A percentile compares a stretch with the other conserved stretches of the same genome.
Conservation (phyloP, 2,329 filamentous ascomycete genomes). For the Elsinoe perseae region DNA sequence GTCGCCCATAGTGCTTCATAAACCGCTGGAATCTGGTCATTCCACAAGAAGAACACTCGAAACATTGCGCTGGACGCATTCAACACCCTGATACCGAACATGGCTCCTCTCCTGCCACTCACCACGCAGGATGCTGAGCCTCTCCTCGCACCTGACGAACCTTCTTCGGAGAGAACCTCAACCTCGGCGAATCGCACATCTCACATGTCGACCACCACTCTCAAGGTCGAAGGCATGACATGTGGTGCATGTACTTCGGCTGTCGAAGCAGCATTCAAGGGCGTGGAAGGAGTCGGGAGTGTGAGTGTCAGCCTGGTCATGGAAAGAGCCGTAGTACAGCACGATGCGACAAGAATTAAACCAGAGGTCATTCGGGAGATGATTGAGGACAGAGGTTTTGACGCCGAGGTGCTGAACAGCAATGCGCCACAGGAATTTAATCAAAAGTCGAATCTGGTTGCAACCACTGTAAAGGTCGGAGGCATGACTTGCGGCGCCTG, state of each 20-base stretch:
- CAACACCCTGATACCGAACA: not conserved
- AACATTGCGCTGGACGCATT: not conserved
- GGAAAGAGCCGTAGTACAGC: slow-evolving; percentile 86
- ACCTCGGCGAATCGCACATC: slow-evolving; percentile 16
- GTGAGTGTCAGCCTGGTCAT: slow-evolving; percentile 92
- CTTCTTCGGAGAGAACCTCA: not conserved
- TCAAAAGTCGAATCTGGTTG: slow-evolving; percentile 54
- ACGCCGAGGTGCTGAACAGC: slow-evolving; percentile 52
- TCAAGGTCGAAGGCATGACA: slow-evolving; percentile 77
- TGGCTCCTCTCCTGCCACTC: slow-evolving; percentile 11
- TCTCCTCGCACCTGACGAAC: not conserved
- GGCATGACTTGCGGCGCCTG: slow-evolving; percentile 88
- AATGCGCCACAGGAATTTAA: slow-evolving; percentile 23
- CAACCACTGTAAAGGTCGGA: slow-evolving; percentile 81
- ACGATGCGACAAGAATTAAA: slow-evolving; percentile 68
- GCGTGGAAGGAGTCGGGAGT: slow-evolving; percentile 69
- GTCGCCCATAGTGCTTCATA: not conserved
- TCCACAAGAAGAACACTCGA: not conserved
- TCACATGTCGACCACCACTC: slow-evolving; percentile 78
- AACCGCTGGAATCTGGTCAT: not conserved
- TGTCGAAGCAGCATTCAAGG: slow-evolving; percentile 80
- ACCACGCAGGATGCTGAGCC: slow-evolving; percentile 7
- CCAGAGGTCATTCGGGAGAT: slow-evolving; percentile 72
- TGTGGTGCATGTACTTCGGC: slow-evolving; percentile 93
- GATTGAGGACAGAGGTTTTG: slow-evolving; percentile 87